Evolutionary conservation across 495 filamentous ascomycete genomes (phyloP), one percentile per base, ranked within the genome.

Genomic region (Talaromyces borbonicus): DNA sequence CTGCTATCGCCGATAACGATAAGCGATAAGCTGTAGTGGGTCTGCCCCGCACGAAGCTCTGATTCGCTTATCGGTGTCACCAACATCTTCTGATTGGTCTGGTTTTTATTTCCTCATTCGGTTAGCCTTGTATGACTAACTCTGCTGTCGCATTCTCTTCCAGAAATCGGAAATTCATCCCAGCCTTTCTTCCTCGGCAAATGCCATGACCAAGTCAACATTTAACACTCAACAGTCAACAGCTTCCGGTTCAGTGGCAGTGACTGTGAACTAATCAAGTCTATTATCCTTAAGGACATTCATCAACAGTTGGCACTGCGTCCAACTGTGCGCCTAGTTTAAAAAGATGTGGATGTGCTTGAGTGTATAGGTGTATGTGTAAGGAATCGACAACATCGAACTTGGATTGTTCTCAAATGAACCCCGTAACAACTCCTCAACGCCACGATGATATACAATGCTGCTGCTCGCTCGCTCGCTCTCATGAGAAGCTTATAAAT

Each of bases 21-120:
- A 46, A 46, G 43, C 43, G n/a, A n/a, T n/a, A n/a, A n/a, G n/a
- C n/a, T n/a, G n/a, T 46, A 18, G 43, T 46, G 43, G 33, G 43
- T 29, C 19, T 18, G 15, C 11, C 15, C 8, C 8, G 24, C 11
- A 7, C 3, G 20, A 41, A 40, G 23, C 12, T 8, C 12, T 26
- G 20, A 26, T 41, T 25, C 20, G 38, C 38, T 25, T n/a, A n/a
- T n/a, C n/a, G n/a, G 22, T 22, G 6, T 5, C 18, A 11, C 16
- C 18, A 22, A 20, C 19, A 15, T 5, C 38, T 2, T 46, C 18
- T 35, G 16, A 46, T 35, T 46, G 43, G 43, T 5, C 43, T 12
- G 43, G 43, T 35, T 46, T 35, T 32, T 3, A 24, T 35, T 46
- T 5, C 43, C 30, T 8, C 14, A 35, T 7, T 6, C 11, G 30